Evolutionary conservation across 1,284 basidiomycete species (phyloP).

Genomic region (Malassezia equina): DNA sequence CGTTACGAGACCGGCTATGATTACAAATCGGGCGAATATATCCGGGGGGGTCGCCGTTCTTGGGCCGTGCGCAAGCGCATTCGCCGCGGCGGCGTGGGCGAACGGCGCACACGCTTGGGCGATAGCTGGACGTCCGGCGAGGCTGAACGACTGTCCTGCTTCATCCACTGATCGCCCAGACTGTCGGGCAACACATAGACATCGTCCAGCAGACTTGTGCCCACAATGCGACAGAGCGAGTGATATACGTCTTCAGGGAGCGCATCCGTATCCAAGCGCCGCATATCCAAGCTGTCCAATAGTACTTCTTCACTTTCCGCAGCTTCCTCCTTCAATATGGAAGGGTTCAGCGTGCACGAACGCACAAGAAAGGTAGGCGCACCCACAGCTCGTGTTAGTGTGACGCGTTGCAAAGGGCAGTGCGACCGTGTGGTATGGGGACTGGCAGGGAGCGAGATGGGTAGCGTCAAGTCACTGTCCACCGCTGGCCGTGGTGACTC

Average conservation of each 20-base stretch:
- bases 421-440: constrained; percentile 7
- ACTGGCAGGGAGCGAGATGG: not conserved
- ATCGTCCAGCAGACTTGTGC: constrained; percentile 6
- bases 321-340: constrained; percentile 6
- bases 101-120: not conserved
- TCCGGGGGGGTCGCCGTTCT: constrained; percentile 1
- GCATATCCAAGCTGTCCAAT: constrained; percentile 12
- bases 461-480: not conserved
- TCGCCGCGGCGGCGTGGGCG: not conserved
- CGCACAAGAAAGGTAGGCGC: constrained; percentile 12
- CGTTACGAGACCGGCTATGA: not conserved
- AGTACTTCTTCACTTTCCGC: constrained; percentile 2
- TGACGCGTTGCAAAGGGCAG: constrained; percentile 8
- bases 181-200: constrained; percentile 6
- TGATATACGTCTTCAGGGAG: constrained; percentile 12
- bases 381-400: not conserved
- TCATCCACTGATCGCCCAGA: constrained; percentile 9
- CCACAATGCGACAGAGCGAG: constrained; percentile 11
- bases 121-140: not conserved
- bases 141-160: not conserved
- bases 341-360: constrained; percentile 5
- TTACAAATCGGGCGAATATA: not conserved
- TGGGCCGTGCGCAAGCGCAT: constrained; percentile 8
- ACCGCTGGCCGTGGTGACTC: too few species aligned
- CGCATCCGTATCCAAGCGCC: constrained; percentile 4